Evolutionary conservation across 2,329 filamentous ascomycete genomes (phyloP), one percentile per base, ranked within the genome.

Genomic region (Fusarium piperis): DNA sequence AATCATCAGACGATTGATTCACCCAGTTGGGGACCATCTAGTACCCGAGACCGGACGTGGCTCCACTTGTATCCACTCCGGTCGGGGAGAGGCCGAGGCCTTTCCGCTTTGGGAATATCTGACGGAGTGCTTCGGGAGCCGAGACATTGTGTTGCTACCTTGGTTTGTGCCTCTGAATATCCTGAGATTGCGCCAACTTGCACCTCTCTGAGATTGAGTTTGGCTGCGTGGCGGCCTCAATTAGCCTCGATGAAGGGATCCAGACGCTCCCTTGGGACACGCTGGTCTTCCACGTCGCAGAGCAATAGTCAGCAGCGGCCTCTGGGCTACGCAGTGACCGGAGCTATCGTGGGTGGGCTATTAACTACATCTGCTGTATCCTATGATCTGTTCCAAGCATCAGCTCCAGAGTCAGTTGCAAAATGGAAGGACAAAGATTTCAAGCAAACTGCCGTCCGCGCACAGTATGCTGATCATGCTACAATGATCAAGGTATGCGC

Each of bases 401-500:
- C 58, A 59, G 11, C 8, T 15, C 18, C 20, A 58, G 20, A 33
- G n/a, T 7, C 16, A 10, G 35, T 11, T 36, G 62, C 70, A 12
- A 67, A 69, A 52, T 75, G 72, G 72, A 58, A 18, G 9, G 58
- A 69, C 20, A 28, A 52, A 3, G 26, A 33, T 11, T 48, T 48
- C n/a, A 28, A 44, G 7, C 41, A 33, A 11, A 16, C 23, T 1
- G 20, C 15, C 4, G 26, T 57, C 9, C 39, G 11, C 16, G 53
- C 64, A n/a, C 56, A 63, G 7, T 77, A 77, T 70, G 76, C 76
- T 1, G 74, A 77, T 55, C 62, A 59, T 16, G 63, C 59, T 16
- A 73, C 75, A 1, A 77, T 73, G 74, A 56, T 72, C 5, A 70
- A 73, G 55, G 74, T 23, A 23, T 23, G 23, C 23, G 5, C 23